A percentile compares a stretch with the other conserved stretches of the same genome.
Evolutionary conservation across 805 yeast genomes (phyloP).

Genomic region (Wickerhamiella kurtzmanii): DNA sequence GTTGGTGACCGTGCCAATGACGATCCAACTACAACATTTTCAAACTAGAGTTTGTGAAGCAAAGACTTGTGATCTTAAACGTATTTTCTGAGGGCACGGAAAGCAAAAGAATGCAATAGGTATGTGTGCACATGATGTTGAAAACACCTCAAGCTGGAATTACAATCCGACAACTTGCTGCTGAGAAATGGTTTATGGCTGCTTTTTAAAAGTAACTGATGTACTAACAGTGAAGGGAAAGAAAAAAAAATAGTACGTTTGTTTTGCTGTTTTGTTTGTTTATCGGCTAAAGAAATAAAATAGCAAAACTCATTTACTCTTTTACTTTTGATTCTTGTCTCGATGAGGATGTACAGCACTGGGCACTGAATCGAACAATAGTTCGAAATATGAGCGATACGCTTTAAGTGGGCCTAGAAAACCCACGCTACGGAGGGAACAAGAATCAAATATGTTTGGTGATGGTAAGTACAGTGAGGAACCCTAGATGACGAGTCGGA

Average conservation of each 20-base stretch:
- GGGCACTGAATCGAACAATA: constrained; percentile 72
- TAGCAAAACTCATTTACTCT: background rate
- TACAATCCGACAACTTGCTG: constrained; percentile 69
- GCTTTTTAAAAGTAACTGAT: constrained; percentile 28
- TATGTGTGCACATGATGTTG: constrained; percentile 25
- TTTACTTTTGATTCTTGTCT: constrained; percentile 16
- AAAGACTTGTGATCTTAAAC: constrained; percentile 35
- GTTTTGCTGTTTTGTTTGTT: constrained; percentile 1
- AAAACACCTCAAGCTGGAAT: constrained; percentile 94
- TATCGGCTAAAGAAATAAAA: background rate
- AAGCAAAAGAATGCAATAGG: constrained; percentile 9
- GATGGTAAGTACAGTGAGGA: constrained; percentile 33
- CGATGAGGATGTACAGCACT: constrained; percentile 88
- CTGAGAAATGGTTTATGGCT: constrained; percentile 40
- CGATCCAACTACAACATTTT: constrained; percentile 36
- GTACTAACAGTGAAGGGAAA: constrained; percentile 11
- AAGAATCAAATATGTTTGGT: constrained; percentile 11
- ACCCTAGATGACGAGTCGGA: constrained; percentile 98
- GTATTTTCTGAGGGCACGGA: constrained; percentile 18
- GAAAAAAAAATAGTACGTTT: background rate
- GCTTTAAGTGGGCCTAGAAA: constrained; percentile 96
- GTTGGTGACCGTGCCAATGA: constrained; percentile 15
- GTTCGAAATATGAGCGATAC: constrained; percentile 68
- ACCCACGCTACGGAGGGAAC: constrained; percentile 73
- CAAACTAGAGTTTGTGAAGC: constrained; percentile 61